Conservation (phyloP, 257 asterid species). For the Primulina eburnea region DNA sequence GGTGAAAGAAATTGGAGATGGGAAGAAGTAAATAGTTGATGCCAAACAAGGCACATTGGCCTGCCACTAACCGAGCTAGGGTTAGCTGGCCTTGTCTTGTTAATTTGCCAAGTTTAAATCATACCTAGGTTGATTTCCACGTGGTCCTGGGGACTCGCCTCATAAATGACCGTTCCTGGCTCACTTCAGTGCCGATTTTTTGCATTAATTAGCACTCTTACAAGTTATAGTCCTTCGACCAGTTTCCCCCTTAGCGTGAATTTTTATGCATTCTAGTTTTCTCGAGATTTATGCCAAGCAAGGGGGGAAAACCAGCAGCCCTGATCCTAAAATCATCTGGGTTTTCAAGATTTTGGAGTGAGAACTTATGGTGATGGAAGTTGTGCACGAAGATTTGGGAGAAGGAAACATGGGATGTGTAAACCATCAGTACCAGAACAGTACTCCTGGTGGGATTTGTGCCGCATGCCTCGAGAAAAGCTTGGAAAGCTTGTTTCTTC, state of each 20-base stretch:
- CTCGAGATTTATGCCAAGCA: not conserved
- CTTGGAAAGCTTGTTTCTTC: constrained; percentile 93
- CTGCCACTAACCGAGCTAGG: constrained; percentile 28
- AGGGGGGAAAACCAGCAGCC: constrained; percentile 18
- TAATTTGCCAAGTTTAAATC: constrained; percentile 27
- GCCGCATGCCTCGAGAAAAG: constrained; percentile 93
- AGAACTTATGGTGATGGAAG: constrained; percentile 78
- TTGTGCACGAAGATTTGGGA: constrained; percentile 87
- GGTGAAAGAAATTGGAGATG: not conserved
- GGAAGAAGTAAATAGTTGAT: not conserved
- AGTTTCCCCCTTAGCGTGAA: not conserved
- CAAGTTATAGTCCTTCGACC: not conserved
- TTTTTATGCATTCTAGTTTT: constrained; percentile 18
- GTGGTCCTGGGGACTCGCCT: constrained; percentile 38
- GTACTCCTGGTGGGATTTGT: constrained; percentile 94
- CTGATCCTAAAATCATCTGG: constrained; percentile 19
- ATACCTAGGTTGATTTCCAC: constrained; percentile 40
- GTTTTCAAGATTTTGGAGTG: not conserved
- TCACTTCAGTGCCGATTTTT: not conserved
- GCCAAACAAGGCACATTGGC: constrained; percentile 24
- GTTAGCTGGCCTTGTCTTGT: constrained; percentile 39
- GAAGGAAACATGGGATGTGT: constrained; percentile 75
- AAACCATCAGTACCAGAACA: constrained; percentile 78
- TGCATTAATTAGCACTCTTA: not conserved
- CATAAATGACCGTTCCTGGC: not conserved